Base-by-base conservation (phyloP, 2,329 filamentous ascomycete species). In the Grosmannia serpens region DNA sequence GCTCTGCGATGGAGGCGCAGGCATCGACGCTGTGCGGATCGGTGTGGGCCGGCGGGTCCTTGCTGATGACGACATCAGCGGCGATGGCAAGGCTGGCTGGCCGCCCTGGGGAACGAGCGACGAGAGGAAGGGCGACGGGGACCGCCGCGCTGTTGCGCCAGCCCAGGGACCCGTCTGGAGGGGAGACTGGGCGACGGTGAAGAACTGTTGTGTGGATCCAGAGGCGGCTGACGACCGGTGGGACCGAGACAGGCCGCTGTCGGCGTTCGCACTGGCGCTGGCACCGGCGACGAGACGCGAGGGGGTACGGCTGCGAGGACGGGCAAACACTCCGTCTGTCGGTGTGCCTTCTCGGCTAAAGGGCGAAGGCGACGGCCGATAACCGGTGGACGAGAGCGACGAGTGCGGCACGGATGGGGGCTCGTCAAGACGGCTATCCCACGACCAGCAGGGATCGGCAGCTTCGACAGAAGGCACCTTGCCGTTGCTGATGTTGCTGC, bases 361-460 rank as follows among this genome's bases (percentile, higher is more conserved):
- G 0, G 59, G 55, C 8, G 60, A 57, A 4, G 59, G 56, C 4
- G 60, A 60, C 4, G 57, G 46, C 7, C 52, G 54, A 6, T 51
- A 8, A 13, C 49, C 52, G 27, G 20, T 53, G 1, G 54, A 56
- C n/a, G 53, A n/a, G 33, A 57, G 17, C 9, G 51, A 11, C 8
- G 56, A 41, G 15, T 55, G 52, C 15, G 53, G 9, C 2, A 74
- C 73, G 8, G 72, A 75, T 24, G 68, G 65, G 61, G 74, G 70
- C 41, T 80, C 79, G 64, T 91, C 88, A 8, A 88, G 77, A 6
- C 77, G 75, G 56, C 84, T 80, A 63, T 84, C 79, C 75, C 81
- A 87, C 4, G 77, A 71, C 88, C 88, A 91, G 66, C 81, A 87
- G 22, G 81, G 72, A 65, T 88, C 84, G 60, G 78, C 41, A 2